Base-by-base conservation (phyloP, 768 basidiomycete genomes). In the Terana coerulea region DNA sequence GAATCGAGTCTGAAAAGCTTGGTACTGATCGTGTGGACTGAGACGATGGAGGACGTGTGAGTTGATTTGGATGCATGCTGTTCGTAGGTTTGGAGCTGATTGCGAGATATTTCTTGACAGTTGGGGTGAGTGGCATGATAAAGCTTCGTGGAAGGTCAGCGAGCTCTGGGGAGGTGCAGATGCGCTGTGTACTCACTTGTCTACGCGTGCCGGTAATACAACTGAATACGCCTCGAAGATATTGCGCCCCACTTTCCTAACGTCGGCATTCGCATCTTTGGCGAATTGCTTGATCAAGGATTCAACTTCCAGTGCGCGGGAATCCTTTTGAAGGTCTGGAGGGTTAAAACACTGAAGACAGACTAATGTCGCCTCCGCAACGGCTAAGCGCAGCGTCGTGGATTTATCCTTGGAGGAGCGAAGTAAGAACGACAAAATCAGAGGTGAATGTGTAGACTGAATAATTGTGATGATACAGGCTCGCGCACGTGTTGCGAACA, bases 331-430 rank as follows among this genome's bases (percentile, higher is more conserved):
- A 26, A 91, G 64, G 57, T 91, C 87, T 0, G 87, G 86, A 8
- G 88, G 89, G 66, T 88, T 89, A 64, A 83, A 84, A 58, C 78
- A 83, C 53, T 87, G 87, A 47, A 92, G 69, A 55, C 83, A 86
- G 14, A 75, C 72, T 43, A 91, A 62, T 0, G 83, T 72, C 26
- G 80, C 74, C 65, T 91, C 88, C 3, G 81, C 78, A n/a, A 81
- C 79, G 15, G 77, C 75, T 5, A 87, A 61, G 47, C 91, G 77
- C 25, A 86, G 69, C 2, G 80, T 77, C 17, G 72, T 66, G 14
- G 85, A 82, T 63, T 91, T 92, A 64, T 91, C 88, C 61, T 78
- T 79, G 47, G 81, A 63, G 26, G 74, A 73, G 30, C 80, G 80
- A 4, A 76, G 62, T 17, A 92, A 74, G 58, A 81, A 76, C 0